Evolutionary conservation across 768 basidiomycete genomes (phyloP).

Genomic region (Rhodotorula babjevae): DNA sequence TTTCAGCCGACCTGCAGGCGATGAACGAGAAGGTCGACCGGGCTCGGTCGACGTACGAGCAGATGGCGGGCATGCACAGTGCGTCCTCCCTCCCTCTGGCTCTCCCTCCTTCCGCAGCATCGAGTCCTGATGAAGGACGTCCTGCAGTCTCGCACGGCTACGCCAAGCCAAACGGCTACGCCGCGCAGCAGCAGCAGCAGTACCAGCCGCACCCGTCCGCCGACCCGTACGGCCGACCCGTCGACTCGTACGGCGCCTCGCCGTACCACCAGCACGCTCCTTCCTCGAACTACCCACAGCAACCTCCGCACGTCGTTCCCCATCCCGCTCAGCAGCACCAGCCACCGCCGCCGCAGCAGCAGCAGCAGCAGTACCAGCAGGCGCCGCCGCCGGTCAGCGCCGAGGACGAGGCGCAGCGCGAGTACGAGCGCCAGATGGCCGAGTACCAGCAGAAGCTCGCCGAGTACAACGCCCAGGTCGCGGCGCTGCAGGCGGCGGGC

Average conservation of each 20-base stretch:
- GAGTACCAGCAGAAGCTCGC: slow-evolving; percentile 26
- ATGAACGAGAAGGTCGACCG: slow-evolving; percentile 93
- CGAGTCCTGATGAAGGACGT: not conserved
- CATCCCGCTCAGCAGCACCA: not conserved
- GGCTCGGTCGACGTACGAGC: slow-evolving; percentile 81
- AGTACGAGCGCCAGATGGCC: slow-evolving; percentile 28
- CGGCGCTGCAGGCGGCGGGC: slow-evolving; percentile 3
- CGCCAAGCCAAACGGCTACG: slow-evolving; percentile 37
- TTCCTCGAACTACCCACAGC: not conserved
- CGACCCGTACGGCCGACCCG: slow-evolving; percentile 15
- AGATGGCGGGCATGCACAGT: slow-evolving; percentile 79
- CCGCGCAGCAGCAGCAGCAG: slow-evolving; percentile 47
- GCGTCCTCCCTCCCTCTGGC: slow-evolving; percentile 49
- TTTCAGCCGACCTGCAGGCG: slow-evolving; percentile 76
- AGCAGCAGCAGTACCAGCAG: slow-evolving; percentile 34
- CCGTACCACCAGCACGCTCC: not conserved
- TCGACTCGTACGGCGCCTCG: slow-evolving; percentile 1
- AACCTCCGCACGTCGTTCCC: not conserved
- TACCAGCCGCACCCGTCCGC: slow-evolving; percentile 44
- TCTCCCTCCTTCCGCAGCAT: not conserved
- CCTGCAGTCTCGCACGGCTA: slow-evolving; percentile 2
- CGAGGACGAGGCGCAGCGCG: slow-evolving; percentile 22
- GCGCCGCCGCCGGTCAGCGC: slow-evolving; percentile 23
- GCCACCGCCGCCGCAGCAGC: slow-evolving; percentile 45
- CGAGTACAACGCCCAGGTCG: slow-evolving; percentile 18